Conservation (phyloP, 1,284 basidiomycete species). For the Trametes sp. region DNA sequence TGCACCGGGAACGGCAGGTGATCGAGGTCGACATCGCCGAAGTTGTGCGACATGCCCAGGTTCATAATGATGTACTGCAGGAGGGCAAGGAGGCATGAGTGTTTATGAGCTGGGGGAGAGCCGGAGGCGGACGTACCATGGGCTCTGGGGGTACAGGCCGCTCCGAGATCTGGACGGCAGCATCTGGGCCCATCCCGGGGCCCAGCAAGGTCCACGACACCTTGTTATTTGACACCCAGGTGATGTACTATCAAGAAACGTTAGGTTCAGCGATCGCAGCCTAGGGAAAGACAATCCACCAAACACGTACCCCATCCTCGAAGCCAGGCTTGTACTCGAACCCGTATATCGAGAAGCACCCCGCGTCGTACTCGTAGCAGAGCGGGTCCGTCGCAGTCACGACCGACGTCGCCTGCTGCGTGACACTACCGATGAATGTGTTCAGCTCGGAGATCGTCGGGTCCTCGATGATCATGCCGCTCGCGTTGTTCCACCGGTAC, state of each 20-base stretch:
- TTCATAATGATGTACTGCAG: conserved; percentile 58
- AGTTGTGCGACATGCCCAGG: conserved; percentile 63
- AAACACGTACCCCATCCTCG: conserved; percentile 44
- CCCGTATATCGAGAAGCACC: conserved; percentile 59
- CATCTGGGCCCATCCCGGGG: conserved; percentile 63
- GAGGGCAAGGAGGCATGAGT: not conserved
- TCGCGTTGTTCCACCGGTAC: conserved; percentile 62
- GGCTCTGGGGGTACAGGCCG: conserved; percentile 71
- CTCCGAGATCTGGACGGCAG: conserved; percentile 57
- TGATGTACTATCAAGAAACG: conserved; percentile 53
- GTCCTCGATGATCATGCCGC: conserved; percentile 56
- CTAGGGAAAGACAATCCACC: not conserved
- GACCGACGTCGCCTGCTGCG: conserved; percentile 70
- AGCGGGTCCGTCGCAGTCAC: conserved; percentile 54
- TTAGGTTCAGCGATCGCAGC: not conserved
- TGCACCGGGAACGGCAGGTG: conserved; percentile 54
- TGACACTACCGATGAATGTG: conserved; percentile 60
- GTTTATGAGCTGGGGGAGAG: not conserved
- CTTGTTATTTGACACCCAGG: conserved; percentile 62
- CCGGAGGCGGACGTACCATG: conserved; percentile 51
- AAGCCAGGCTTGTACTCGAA: conserved; percentile 52
- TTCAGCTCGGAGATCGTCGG: conserved; percentile 54
- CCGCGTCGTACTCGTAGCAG: conserved; percentile 57
- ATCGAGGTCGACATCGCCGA: conserved; percentile 56
- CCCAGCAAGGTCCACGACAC: conserved; percentile 66